Percentiles rank a stretch among this genome's conserved stretches.
Evolutionary conservation across 1,139 yeast genomes (phyloP).

Genomic region (Taiozyma sp.): DNA sequence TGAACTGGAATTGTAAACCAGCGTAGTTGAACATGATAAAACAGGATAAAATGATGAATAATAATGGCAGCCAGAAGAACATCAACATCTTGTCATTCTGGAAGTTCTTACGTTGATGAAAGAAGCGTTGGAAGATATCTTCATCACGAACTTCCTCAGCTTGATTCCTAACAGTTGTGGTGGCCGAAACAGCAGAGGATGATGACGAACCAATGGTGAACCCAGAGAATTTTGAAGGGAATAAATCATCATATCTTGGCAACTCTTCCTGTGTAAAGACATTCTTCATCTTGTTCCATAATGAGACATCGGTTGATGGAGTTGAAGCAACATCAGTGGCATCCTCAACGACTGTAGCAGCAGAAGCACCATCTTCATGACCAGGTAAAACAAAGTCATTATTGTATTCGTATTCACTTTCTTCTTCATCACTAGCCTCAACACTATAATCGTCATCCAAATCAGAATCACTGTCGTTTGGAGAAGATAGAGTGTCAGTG

Average conservation of each 20-base stretch:
- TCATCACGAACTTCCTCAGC: constrained; percentile 30
- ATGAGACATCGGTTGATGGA: constrained; percentile 26
- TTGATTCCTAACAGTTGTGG: constrained; percentile 14
- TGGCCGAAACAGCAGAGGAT: constrained; percentile 25
- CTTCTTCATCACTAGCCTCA: constrained; percentile 27
- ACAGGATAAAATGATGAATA: constrained; percentile 48
- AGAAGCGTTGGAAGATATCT: constrained; percentile 47
- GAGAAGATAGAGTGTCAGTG: constrained; percentile 16
- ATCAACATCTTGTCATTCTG: constrained; percentile 82
- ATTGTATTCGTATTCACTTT: constrained; percentile 19
- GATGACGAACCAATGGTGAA: constrained; percentile 11
- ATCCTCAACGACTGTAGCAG: neutral
- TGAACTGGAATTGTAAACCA: constrained; percentile 35
- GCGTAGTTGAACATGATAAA: constrained; percentile 45
- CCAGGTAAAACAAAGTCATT: neutral
- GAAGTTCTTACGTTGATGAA: constrained; percentile 60
- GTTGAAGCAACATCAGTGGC: neutral
- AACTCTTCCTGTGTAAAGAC: constrained; percentile 50
- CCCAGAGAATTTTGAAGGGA: constrained; percentile 42
- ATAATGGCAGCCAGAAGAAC: constrained; percentile 83
- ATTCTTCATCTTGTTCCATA: constrained; percentile 62
- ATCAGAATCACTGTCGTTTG: constrained; percentile 11
- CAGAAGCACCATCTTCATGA: too few relatives aligned
- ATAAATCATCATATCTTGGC: constrained; percentile 81
- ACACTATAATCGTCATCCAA: constrained; percentile 17